Percentiles rank a stretch among this genome's conserved stretches.
phyloP scores from a whole-genome alignment of 108 stramenopile genomes.

The Stephanodiscus triporus region DNA sequence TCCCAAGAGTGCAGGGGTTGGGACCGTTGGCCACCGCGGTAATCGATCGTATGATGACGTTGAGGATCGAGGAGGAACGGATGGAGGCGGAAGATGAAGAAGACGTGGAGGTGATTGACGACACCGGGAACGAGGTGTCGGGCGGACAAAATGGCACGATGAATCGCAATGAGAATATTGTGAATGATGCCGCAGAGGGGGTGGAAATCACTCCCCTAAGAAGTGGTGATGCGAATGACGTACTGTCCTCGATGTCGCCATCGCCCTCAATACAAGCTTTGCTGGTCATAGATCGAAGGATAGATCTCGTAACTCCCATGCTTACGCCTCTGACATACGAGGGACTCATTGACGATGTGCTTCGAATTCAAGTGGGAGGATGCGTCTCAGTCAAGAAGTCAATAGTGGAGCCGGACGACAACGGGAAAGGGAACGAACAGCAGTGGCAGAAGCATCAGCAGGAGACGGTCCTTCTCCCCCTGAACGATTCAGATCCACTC shows the following conservation, averaged over 20 bases:
- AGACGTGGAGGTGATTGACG: constrained; percentile 14
- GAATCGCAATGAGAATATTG: not conserved
- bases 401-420: constrained; percentile 69
- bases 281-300: constrained; percentile 87
- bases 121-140: not conserved
- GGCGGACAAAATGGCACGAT: not conserved
- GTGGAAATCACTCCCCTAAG: constrained; percentile 1
- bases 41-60: constrained; percentile 60
- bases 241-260: constrained; percentile 1
- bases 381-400: constrained; percentile 44
- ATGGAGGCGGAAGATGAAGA: constrained; percentile 28
- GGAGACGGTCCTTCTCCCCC: constrained; percentile 33
- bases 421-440: constrained; percentile 31
- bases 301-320: constrained; percentile 94
- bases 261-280: constrained; percentile 68
- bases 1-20: constrained; percentile 73
- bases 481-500: constrained; percentile 91
- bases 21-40: constrained; percentile 80
- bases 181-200: constrained; percentile 6
- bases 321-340: constrained; percentile 97
- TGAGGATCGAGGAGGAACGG: constrained; percentile 70
- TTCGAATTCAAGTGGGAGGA: constrained; percentile 84
- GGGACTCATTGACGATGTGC: constrained; percentile 91
- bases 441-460: constrained; percentile 19
- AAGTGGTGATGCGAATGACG: not conserved